A percentile compares a stretch with the other conserved stretches of the same genome.
phyloP scores from a whole-genome alignment of 352 stramenopile genomes.

The Phytophthora pisi region DNA sequence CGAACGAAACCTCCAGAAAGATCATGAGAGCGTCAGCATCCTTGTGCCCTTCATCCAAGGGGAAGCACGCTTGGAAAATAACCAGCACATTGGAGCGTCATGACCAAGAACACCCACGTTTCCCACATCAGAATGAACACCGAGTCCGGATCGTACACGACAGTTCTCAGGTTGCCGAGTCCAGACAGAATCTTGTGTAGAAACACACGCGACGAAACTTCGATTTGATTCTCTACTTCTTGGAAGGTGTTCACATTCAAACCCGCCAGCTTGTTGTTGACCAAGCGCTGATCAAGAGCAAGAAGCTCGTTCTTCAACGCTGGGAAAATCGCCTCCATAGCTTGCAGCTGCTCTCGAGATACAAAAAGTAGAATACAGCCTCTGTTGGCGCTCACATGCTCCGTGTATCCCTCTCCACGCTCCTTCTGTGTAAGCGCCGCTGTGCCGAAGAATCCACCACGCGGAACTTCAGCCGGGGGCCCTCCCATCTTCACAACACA shows the following conservation, averaged over 20 bases:
- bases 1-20: neutral
- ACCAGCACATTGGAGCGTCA: neutral
- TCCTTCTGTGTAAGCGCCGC: constrained; percentile 42
- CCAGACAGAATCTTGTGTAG: neutral
- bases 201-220: neutral
- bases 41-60: neutral
- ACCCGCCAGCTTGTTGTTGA: neutral
- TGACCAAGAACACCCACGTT: constrained; percentile 2
- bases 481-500: constrained; percentile 31
- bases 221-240: neutral
- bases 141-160: neutral
- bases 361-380: neutral
- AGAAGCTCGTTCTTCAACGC: neutral
- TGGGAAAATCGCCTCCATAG: constrained; percentile 2
- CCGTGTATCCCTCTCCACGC: constrained; percentile 43
- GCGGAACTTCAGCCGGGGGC: constrained; percentile 27
- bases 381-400: constrained; percentile 32
- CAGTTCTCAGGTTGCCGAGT: neutral
- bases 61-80: constrained; percentile 1
- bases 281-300: neutral
- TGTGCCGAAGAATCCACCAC: constrained; percentile 49
- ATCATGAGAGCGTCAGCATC: neutral
- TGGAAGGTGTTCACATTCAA: neutral
- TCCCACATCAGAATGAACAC: neutral
- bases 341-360: neutral